A percentile compares a stretch with the other conserved stretches of the same genome.
phyloP scores from a whole-genome alignment of 2,329 filamentous ascomycete species.

The Allantophomopsis cytisporea region DNA sequence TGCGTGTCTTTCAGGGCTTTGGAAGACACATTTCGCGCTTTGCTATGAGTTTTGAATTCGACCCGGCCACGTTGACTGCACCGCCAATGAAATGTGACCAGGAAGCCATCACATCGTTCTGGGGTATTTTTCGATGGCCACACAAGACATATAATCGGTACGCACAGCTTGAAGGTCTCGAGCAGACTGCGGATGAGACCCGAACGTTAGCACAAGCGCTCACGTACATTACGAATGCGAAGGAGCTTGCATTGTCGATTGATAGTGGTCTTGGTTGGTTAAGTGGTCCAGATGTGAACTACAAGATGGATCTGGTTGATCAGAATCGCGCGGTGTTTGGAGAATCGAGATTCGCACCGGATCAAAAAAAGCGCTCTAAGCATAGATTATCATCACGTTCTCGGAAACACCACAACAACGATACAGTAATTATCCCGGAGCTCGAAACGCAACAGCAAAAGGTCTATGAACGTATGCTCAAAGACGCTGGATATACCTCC shows the following conservation, averaged over 20 bases:
- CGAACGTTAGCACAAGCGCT: slow-evolving; percentile 47
- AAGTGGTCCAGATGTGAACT: slow-evolving; percentile 41
- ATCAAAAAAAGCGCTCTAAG: slow-evolving; percentile 13
- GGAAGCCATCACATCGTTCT: slow-evolving; percentile 40
- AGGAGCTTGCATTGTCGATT: slow-evolving; percentile 52
- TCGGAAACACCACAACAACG: neutral
- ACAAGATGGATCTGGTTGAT: slow-evolving; percentile 26
- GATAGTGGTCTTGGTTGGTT: slow-evolving; percentile 58
- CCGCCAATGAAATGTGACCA: slow-evolving; percentile 43
- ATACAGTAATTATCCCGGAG: neutral
- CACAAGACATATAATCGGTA: slow-evolving; percentile 43
- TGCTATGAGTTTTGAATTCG: slow-evolving; percentile 56
- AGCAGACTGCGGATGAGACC: slow-evolving; percentile 49
- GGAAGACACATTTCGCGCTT: slow-evolving; percentile 46
- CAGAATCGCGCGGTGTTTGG: slow-evolving; percentile 30
- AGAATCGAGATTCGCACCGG: slow-evolving; percentile 19
- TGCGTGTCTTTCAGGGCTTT: slow-evolving; percentile 47
- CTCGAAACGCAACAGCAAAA: neutral
- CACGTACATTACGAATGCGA: slow-evolving; percentile 35
- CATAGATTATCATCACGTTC: neutral
- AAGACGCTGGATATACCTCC: slow-evolving; percentile 12
- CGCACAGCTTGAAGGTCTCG: slow-evolving; percentile 41
- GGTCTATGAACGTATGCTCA: slow-evolving; percentile 8
- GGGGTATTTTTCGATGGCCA: slow-evolving; percentile 55
- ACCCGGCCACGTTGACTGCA: slow-evolving; percentile 31